These are phyloP conservation scores for Phaeodactylum tricornutum DNA, from an alignment of 108 stramenopile species.

Conservation along the genomic window DNA sequence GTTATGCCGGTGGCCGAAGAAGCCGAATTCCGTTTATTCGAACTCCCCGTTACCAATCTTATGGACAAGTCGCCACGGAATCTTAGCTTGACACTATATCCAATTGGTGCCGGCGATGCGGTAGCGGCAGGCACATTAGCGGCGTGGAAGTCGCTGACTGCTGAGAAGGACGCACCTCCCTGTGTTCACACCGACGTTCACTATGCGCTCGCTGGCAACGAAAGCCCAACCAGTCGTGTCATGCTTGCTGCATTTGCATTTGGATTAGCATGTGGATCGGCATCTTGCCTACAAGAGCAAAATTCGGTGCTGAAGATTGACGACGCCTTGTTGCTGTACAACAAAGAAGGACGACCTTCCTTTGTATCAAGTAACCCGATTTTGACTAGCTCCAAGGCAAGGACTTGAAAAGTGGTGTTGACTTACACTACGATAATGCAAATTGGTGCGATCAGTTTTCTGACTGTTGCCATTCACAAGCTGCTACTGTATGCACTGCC, in stretches of 20 bases:
- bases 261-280: conserved; percentile 72
- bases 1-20: conserved; percentile 5
- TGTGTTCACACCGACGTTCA: conserved; percentile 8
- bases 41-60: conserved; percentile 29
- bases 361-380: conserved; percentile 4
- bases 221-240: neutral
- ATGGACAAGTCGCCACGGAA: too few relatives aligned
- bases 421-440: too few relatives aligned
- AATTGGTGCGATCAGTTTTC: too few relatives aligned
- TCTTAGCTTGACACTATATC: conserved; percentile 39
- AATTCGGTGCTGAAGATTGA: conserved; percentile 60
- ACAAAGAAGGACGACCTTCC: conserved; percentile 17
- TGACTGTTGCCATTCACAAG: too few relatives aligned
- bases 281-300: conserved; percentile 70
- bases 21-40: conserved; percentile 20
- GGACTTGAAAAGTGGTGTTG: too few relatives aligned
- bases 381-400: too few relatives aligned
- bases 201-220: neutral
- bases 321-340: conserved; percentile 42
- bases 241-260: conserved; percentile 24
- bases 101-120: conserved; percentile 83
- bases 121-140: conserved; percentile 77
- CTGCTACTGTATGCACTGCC: too few relatives aligned
- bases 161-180: conserved; percentile 2
- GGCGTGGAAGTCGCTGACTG: conserved; percentile 48